phyloP scores from a whole-genome alignment of 1,284 basidiomycete genomes.

The Ustilago hordei region DNA sequence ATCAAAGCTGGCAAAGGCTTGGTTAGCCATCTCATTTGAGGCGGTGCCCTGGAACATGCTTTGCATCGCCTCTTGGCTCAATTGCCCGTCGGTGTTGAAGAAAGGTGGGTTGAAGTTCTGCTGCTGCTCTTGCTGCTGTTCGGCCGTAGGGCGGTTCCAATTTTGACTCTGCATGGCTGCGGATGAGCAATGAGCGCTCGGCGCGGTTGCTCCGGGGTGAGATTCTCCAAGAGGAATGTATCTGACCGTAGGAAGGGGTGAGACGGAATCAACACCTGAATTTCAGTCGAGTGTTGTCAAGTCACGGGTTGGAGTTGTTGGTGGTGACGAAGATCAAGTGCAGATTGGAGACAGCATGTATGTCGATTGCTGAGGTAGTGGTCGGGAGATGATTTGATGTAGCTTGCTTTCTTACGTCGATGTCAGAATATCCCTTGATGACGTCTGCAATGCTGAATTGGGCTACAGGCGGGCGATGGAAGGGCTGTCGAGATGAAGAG shows the following conservation, averaged over 20 bases:
- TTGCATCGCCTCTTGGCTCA: conserved; percentile 45
- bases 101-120: conserved; percentile 37
- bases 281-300: neutral
- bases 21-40: conserved; percentile 21
- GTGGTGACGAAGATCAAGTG: neutral
- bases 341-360: conserved; percentile 4
- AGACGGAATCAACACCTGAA: neutral
- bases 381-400: neutral
- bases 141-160: conserved; percentile 29
- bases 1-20: conserved; percentile 28
- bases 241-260: neutral
- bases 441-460: conserved; percentile 8
- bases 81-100: conserved; percentile 34
- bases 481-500: conserved; percentile 21
- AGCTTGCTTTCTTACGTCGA: conserved; percentile 13
- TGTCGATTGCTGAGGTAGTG: neutral
- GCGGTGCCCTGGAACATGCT: conserved; percentile 31
- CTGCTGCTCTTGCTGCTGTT: conserved; percentile 24
- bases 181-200: neutral
- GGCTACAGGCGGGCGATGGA: conserved; percentile 9
- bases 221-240: neutral
- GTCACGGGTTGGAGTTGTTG: neutral
- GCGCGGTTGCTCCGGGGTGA: neutral
- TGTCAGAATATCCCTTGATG: conserved; percentile 30
- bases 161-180: conserved; percentile 39